Base-by-base conservation (phyloP, 495 filamentous ascomycete genomes). In the Annulohypoxylon nitens region DNA sequence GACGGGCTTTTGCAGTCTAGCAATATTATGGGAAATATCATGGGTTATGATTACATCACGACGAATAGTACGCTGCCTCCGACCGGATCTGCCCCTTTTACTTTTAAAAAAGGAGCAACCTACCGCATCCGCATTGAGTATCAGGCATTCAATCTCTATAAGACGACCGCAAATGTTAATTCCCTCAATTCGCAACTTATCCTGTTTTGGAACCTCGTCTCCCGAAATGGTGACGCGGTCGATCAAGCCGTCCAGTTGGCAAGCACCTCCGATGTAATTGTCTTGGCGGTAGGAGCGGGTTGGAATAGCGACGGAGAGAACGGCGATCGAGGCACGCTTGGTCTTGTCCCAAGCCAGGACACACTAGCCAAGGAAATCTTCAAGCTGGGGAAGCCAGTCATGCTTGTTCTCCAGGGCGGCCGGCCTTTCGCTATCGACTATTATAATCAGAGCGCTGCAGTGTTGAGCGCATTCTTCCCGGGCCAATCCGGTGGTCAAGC, bases 401-500 rank as follows among this genome's bases (percentile, higher is more conserved):
- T 86, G 18, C 74, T 86, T 5, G 76, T 86, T 9, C 75, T 84
- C 2, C 78, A 84, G 54, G 82, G 83, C 14, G 82, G 82, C 3
- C 78, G 82, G 26, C 83, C 83, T 0, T 83, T 85, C 43, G 80
- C 78, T 0, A 79, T 84, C 48, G 74, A 79, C 8, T 79, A 79
- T 58, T 83, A 83, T 30, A 75, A 75, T 3, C 69, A 80, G 12
- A 78, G 79, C 23, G 79, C 77, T 1, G 79, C 81, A 2, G 80
- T 83, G 8, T 14, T 85, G 4, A 78, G 71, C 25, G 76, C 82
- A 0, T 81, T 79, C 55, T 85, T 83, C 55, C 81, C 81, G 0
- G 83, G 83, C 12, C 81, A 85, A 61, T 70, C 83, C 37, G 84
- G 85, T 30, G 84, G 85, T 0, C 85, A 86, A 48, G 85, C 85